Conservation (phyloP, 2,329 filamentous ascomycete genomes). For the Laburnicola sp. region DNA sequence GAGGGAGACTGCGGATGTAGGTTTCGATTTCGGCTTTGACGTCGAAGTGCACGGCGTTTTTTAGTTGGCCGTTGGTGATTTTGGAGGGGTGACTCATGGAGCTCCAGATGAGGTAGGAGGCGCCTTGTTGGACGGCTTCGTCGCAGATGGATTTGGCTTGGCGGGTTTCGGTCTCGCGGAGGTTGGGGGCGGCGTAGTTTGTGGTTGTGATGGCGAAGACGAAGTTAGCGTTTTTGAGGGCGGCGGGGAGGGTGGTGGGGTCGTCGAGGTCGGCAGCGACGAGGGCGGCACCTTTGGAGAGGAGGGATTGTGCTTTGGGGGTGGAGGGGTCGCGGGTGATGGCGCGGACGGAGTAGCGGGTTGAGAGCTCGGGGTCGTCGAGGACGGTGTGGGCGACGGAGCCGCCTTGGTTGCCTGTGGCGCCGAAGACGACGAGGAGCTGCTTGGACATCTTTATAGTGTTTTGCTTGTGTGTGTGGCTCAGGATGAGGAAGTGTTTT, state of each 20-base stretch:
- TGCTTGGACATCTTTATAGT: constrained; percentile 21
- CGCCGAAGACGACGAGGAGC: constrained; percentile 36
- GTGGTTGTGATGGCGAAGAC: no score
- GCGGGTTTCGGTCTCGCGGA: constrained; percentile 31
- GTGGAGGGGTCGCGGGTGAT: constrained; percentile 57
- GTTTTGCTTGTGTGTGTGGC: not conserved
- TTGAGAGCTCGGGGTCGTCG: constrained; percentile 44
- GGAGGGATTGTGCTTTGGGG: constrained; percentile 52
- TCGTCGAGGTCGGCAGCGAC: constrained; percentile 57
- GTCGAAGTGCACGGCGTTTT: constrained; percentile 45
- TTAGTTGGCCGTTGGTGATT: constrained; percentile 40
- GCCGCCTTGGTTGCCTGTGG: constrained; percentile 57
- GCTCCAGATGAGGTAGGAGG: constrained; percentile 47
- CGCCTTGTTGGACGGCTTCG: constrained; percentile 39
- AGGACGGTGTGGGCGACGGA: constrained; percentile 55
- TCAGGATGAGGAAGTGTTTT: no score
- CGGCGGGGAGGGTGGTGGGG: no score
- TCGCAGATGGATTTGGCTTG: constrained; percentile 33
- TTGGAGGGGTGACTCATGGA: constrained; percentile 25
- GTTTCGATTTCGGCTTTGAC: constrained; percentile 60
- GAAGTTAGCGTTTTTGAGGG: constrained; percentile 27
- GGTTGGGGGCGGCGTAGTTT: constrained; percentile 21
- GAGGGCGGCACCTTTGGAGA: constrained; percentile 55
- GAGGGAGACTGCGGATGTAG: constrained; percentile 55
- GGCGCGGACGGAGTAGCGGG: constrained; percentile 53